These are phyloP conservation scores for Thalassia testudinum DNA, from an alignment of 116 monocot genomes.

Conservation along the genomic window DNA sequence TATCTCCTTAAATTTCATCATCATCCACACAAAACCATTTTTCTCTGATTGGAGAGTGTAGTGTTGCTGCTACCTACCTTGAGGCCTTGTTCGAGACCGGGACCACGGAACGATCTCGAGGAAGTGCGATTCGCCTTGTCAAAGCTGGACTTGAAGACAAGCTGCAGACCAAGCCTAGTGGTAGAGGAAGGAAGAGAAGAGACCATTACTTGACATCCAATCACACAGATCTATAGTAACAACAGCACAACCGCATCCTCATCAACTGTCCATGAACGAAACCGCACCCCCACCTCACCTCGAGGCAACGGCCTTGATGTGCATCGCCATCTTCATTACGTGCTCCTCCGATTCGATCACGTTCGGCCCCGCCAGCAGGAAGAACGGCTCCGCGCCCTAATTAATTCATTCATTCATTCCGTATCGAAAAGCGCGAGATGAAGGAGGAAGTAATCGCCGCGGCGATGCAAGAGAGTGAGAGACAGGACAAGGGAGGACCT, in stretches of 20 bases:
- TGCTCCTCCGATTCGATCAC: slow-evolving; percentile 98
- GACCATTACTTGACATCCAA: not conserved
- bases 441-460: too few species aligned
- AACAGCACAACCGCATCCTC: not conserved
- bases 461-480: too few species aligned
- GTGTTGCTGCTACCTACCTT: too few species aligned
- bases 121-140: slow-evolving; percentile 98
- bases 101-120: slow-evolving; percentile 86
- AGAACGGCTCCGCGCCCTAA: slow-evolving; percentile 86
- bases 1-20: too few species aligned
- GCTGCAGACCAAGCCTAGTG: slow-evolving; percentile 55
- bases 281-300: slow-evolving; percentile 54
- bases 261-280: too few species aligned
- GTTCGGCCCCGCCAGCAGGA: slow-evolving; percentile 84
- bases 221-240: too few species aligned
- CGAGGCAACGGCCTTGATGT: slow-evolving; percentile 48
- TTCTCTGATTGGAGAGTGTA: too few species aligned
- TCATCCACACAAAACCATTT: too few species aligned
- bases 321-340: slow-evolving; percentile 69
- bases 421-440: too few species aligned
- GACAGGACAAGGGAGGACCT: too few species aligned
- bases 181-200: not conserved
- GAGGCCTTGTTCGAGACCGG: slow-evolving; percentile 84
- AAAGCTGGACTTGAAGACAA: slow-evolving; percentile 97
- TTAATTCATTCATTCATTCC: too few species aligned